These are phyloP conservation scores for Paecilomyces niveus DNA, from an alignment of 2,329 filamentous ascomycete genomes.

Conservation along the genomic window DNA sequence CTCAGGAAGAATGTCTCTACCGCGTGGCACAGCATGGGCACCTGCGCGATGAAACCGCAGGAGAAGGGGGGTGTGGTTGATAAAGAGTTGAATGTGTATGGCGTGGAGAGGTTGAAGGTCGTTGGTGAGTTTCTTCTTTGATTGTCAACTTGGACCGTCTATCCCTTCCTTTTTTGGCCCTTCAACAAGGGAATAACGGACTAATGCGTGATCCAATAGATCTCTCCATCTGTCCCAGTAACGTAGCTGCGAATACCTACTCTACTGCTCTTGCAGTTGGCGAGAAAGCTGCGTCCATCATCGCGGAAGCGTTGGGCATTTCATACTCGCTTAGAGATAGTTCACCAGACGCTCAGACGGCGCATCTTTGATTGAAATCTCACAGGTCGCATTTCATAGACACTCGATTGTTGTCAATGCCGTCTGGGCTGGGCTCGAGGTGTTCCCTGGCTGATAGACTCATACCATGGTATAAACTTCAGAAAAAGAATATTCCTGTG, in stretches of 20 bases:
- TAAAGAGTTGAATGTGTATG: conserved; percentile 8
- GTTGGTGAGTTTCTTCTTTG: conserved; percentile 1
- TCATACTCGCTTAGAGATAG: conserved; percentile 3
- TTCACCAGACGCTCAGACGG: neutral
- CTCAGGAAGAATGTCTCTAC: conserved; percentile 33
- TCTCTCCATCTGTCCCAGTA: conserved; percentile 21
- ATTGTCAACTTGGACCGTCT: neutral
- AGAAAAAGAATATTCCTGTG: no score
- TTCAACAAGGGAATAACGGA: neutral
- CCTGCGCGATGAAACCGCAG: conserved; percentile 6
- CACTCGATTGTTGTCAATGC: no score
- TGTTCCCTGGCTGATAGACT: no score
- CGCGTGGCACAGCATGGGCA: conserved; percentile 39
- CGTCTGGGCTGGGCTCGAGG: no score
- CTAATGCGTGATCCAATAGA: conserved; percentile 10
- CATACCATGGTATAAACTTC: no score
- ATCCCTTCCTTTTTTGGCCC: neutral
- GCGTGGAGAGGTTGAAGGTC: conserved; percentile 2
- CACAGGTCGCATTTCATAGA: neutral
- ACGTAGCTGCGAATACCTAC: conserved; percentile 38
- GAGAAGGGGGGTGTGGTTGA: conserved; percentile 9
- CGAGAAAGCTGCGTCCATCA: conserved; percentile 32
- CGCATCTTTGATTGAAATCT: neutral
- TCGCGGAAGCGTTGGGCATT: conserved; percentile 21
- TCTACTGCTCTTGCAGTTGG: conserved; percentile 42